These are phyloP conservation scores for Yarrowia sp. DNA, from an alignment of 805 yeast genomes.

Conservation along the genomic window DNA sequence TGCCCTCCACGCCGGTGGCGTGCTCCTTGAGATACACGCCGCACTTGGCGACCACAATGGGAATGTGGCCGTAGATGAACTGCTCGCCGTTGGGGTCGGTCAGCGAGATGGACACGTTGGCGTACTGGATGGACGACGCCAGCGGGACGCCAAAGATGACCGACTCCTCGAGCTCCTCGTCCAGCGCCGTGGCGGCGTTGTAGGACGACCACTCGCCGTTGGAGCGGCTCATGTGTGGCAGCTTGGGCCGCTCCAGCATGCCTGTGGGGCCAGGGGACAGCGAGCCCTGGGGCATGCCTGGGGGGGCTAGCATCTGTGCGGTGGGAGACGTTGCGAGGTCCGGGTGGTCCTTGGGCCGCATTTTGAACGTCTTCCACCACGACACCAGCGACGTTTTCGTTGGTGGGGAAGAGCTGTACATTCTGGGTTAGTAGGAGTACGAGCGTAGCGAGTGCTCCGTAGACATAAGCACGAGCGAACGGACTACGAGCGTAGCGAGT, in stretches of 20 bases:
- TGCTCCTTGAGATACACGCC: slow-evolving; percentile 83
- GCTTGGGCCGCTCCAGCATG: slow-evolving; percentile 47
- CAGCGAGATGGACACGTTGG: slow-evolving; percentile 77
- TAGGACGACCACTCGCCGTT: slow-evolving; percentile 43
- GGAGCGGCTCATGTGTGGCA: slow-evolving; percentile 52
- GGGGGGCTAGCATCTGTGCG: slow-evolving; percentile 21
- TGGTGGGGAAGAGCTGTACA: slow-evolving; percentile 47
- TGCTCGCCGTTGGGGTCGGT: slow-evolving; percentile 64
- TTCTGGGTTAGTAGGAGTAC: slow-evolving; percentile 1
- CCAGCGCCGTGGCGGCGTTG: slow-evolving; percentile 27
- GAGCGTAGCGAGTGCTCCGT: neutral
- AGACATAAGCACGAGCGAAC: no score
- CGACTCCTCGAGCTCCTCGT: slow-evolving; percentile 42
- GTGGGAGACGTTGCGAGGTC: slow-evolving; percentile 29
- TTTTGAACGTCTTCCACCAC: slow-evolving; percentile 56
- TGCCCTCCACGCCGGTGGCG: slow-evolving; percentile 79
- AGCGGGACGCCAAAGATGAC: slow-evolving; percentile 83
- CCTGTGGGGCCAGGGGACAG: slow-evolving; percentile 24
- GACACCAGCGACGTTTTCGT: slow-evolving; percentile 50
- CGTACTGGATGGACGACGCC: slow-evolving; percentile 70
- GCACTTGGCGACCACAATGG: slow-evolving; percentile 94
- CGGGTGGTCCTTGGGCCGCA: slow-evolving; percentile 27
- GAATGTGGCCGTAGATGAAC: slow-evolving; percentile 85
- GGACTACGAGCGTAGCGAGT: no score
- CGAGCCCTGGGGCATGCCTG: slow-evolving; percentile 32